phyloP scores from a whole-genome alignment of 1,139 yeast species.

The Nakaseomyces uthaithaninus region DNA sequence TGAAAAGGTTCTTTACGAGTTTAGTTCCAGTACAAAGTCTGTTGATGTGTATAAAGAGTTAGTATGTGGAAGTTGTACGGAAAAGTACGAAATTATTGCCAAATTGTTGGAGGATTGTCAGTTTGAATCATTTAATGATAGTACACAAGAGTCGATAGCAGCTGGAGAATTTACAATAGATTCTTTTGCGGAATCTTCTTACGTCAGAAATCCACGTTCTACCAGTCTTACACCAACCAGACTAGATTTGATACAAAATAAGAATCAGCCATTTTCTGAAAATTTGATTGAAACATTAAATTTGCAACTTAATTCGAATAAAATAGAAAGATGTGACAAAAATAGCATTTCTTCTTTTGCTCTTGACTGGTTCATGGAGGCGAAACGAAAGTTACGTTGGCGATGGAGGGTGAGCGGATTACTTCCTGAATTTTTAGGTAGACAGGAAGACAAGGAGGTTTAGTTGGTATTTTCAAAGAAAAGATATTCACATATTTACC shows the following conservation, averaged over 20 bases:
- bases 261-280: conserved; percentile 25
- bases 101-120: conserved; percentile 34
- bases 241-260: conserved; percentile 11
- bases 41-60: conserved; percentile 40
- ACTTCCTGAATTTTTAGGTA: conserved; percentile 22
- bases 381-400: conserved; percentile 38
- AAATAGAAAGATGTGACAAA: conserved; percentile 4
- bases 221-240: conserved; percentile 8
- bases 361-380: conserved; percentile 31
- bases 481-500: no score
- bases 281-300: conserved; percentile 29
- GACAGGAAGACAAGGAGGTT: no score
- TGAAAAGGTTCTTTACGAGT: conserved; percentile 57
- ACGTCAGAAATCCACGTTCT: conserved; percentile 6
- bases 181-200: conserved; percentile 13
- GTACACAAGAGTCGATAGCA: conserved; percentile 12
- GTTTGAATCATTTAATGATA: conserved; percentile 25
- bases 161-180: conserved; percentile 10
- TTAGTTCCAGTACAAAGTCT: conserved; percentile 40
- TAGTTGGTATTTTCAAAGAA: no score
- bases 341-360: conserved; percentile 11
- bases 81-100: conserved; percentile 46
- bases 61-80: conserved; percentile 58
- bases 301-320: conserved; percentile 18
- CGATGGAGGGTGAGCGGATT: conserved; percentile 41